Percentiles rank a stretch among this genome's conserved stretches.
phyloP scores from a whole-genome alignment of 306 rosid genomes.

The Dalbergia cultrata region DNA sequence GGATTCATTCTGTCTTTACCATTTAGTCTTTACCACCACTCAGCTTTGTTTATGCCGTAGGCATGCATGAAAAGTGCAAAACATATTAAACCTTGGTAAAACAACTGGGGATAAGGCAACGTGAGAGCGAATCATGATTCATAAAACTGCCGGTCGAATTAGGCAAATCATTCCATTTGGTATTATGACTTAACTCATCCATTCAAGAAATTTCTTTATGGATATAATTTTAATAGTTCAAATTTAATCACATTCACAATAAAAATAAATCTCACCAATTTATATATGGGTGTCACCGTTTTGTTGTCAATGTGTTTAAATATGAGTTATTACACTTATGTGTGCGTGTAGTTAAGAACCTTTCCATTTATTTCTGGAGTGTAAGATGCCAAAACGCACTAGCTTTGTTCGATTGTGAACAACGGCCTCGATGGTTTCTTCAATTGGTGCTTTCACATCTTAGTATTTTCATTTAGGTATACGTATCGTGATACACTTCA shows the following conservation, averaged over 20 bases:
- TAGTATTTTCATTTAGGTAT: not conserved
- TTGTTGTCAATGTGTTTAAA: too few relatives aligned
- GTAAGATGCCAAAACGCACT: not conserved
- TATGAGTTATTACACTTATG: too few relatives aligned
- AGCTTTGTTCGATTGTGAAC: not conserved
- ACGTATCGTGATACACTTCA: not conserved
- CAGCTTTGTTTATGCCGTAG: not conserved
- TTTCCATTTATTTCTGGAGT: not conserved
- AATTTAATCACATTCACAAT: too few relatives aligned
- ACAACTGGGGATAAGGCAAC: not conserved
- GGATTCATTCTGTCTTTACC: slow-evolving; percentile 33
- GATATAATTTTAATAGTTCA: too few relatives aligned
- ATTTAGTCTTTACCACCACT: slow-evolving; percentile 1
- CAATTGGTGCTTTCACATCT: not conserved
- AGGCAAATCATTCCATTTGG: not conserved
- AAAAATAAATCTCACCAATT: too few relatives aligned
- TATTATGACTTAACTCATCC: not conserved
- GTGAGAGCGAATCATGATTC: not conserved
- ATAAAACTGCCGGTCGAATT: not conserved
- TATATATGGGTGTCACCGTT: too few relatives aligned
- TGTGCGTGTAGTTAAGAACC: too few relatives aligned
- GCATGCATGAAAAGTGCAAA: not conserved
- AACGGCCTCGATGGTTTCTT: slow-evolving; percentile 25
- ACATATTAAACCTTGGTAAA: not conserved
- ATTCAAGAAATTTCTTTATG: too few relatives aligned